Evolutionary conservation across 1,139 yeast genomes (phyloP), one percentile per base, ranked within the genome.

Genomic region (Eremothecium gossypii): DNA sequence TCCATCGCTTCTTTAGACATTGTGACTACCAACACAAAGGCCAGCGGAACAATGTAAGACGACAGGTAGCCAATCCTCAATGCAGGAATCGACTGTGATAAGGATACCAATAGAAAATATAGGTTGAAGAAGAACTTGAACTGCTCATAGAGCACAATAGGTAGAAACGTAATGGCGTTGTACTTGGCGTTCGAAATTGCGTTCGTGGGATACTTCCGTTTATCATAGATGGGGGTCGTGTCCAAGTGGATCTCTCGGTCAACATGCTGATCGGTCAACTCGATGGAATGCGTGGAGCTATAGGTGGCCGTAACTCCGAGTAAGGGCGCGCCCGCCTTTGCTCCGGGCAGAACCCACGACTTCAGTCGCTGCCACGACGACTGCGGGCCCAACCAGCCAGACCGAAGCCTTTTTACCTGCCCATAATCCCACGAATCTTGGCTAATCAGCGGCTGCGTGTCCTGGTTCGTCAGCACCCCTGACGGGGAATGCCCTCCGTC

Each of bases 1-100:
- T 93, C 98, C 52, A 86, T 73, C 0, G 96, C 97, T 60, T 93
- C 99, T 62, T 91, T 91, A 54, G 82, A 69, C 95, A 93, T 87
- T 0, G 98, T 93, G 6, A 93, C 95, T 0, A 83, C 70, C 37
- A 93, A 68, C 12, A 93, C 98, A 68, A 93, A 93, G 1, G 83
- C 96, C 43, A 93, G 70, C 0, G 99, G 99, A 6, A 89, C 96
- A 31, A 93, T 73, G 60, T 93, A 93, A 2, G 96, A 84, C 1
- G 95, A 83, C 36, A 93, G 69, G 58, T 89, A 93, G 8, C 99
- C 99, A 31, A 93, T 91, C 51, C 97, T 71, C 45, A 93, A 70
- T 10, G 80, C 86, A 1, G 97, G 96, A n/a, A 93, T 72, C 3
- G 83, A 80, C 64, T 93, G 98, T 2, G 97, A 87, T 45, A 93